Evolutionary conservation across 2,329 filamentous ascomycete species (phyloP).

Genomic region (Pseudonectria foliicola): DNA sequence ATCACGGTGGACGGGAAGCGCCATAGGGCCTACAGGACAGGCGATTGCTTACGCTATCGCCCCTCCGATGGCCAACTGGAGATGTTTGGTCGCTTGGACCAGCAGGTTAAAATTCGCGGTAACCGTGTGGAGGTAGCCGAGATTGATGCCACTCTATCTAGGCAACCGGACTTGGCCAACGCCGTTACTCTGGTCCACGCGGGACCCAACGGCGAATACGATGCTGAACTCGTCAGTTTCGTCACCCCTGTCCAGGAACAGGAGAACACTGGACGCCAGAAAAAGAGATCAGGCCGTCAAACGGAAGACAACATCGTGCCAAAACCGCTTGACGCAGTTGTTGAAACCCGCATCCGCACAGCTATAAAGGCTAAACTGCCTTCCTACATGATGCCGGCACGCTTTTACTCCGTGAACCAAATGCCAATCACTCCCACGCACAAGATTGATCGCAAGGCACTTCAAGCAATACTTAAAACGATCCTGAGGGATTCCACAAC

Average conservation of each 20-base stretch:
- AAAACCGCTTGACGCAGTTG: not conserved
- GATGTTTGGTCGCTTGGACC: slow-evolving; percentile 5
- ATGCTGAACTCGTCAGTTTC: not conserved
- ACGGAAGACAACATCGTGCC: slow-evolving; percentile 1
- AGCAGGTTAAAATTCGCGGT: slow-evolving; percentile 7
- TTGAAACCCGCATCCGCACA: not conserved
- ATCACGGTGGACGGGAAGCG: slow-evolving; percentile 2
- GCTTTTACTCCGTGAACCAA: slow-evolving; percentile 7
- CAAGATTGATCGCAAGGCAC: slow-evolving; percentile 11
- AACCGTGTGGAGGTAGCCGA: slow-evolving; percentile 12
- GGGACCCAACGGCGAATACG: not conserved
- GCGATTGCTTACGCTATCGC: slow-evolving; percentile 6
- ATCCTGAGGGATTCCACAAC: not conserved
- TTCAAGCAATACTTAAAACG: not conserved
- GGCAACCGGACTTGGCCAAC: not conserved
- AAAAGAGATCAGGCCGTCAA: not conserved
- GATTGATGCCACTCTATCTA: slow-evolving; percentile 5
- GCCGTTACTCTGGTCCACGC: not conserved
- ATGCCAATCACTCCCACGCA: slow-evolving; percentile 14
- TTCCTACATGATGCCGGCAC: slow-evolving; percentile 12
- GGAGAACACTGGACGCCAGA: too few relatives aligned
- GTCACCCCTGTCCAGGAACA: not conserved
- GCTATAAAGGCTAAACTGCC: slow-evolving; percentile 1
- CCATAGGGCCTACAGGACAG: slow-evolving; percentile 5
- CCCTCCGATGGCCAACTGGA: slow-evolving; percentile 3